Evolutionary conservation across 306 rosid species (phyloP).

Genomic region (Quercus aquifolioides): DNA sequence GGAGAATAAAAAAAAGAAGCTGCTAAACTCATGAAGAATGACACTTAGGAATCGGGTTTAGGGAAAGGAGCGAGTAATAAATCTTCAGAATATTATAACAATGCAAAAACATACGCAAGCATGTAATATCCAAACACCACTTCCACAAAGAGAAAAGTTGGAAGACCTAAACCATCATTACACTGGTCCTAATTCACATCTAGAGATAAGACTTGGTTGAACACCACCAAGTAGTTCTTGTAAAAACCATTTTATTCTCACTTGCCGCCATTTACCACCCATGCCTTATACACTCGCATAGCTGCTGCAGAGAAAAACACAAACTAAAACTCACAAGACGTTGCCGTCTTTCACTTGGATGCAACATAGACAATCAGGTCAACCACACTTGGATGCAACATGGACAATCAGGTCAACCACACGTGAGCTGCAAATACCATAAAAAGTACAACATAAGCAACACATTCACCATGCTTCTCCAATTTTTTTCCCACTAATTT

Average conservation of each 20-base stretch:
- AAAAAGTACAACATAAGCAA: not conserved
- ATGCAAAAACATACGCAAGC: not conserved
- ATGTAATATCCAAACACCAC: not conserved
- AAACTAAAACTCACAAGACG: not conserved
- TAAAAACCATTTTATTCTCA: not conserved
- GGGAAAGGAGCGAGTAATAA: not conserved
- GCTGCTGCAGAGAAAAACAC: not conserved
- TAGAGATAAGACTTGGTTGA: not conserved
- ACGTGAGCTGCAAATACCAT: conserved; percentile 52
- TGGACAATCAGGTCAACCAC: conserved; percentile 59
- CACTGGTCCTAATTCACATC: not conserved
- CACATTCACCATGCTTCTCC: not conserved
- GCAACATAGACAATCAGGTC: conserved; percentile 53
- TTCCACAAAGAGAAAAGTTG: not conserved
- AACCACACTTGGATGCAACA: conserved; percentile 45
- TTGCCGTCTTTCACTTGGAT: conserved; percentile 11
- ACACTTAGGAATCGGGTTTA: no score
- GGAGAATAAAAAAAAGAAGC: no score
- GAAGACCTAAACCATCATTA: not conserved
- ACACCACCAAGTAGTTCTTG: not conserved
- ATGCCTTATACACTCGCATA: not conserved
- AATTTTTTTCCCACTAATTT: no score
- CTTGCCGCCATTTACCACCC: not conserved
- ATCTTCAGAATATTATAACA: not conserved
- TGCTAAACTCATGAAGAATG: no score